A percentile compares a stretch with the other conserved stretches of the same genome.
phyloP scores from a whole-genome alignment of 2,329 filamentous ascomycete species.

The Dothideomycetidae sp. region DNA sequence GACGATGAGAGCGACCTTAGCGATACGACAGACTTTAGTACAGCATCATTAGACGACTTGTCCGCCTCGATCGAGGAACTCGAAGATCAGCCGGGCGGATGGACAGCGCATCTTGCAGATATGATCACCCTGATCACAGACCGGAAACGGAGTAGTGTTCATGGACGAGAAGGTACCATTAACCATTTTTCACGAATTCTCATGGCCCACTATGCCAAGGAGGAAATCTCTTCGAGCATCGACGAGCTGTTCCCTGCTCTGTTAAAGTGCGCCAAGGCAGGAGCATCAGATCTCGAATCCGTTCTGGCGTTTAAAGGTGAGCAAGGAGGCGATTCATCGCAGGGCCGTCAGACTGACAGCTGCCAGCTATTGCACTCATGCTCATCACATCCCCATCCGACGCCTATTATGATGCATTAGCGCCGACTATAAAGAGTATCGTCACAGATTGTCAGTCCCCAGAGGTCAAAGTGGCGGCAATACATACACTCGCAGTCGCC shows the following conservation, averaged over 20 bases:
- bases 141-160: constrained; percentile 62
- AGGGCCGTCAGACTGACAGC: constrained; percentile 13
- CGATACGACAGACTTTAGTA: constrained; percentile 44
- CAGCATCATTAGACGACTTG: constrained; percentile 54
- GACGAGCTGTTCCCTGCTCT: constrained; percentile 51
- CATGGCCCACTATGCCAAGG: constrained; percentile 52
- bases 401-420: constrained; percentile 49
- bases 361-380: constrained; percentile 50
- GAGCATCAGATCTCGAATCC: constrained; percentile 54
- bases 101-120: constrained; percentile 48
- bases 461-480: constrained; percentile 51
- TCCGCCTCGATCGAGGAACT: constrained; percentile 39
- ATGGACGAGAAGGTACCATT: constrained; percentile 53
- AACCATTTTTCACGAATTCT: constrained; percentile 49
- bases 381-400: constrained; percentile 53
- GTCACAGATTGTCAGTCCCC: constrained; percentile 54
- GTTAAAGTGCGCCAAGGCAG: constrained; percentile 54
- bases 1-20: constrained; percentile 46
- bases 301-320: constrained; percentile 47
- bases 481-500: constrained; percentile 59
- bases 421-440: constrained; percentile 43
- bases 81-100: constrained; percentile 35
- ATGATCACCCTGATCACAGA: constrained; percentile 59
- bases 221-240: constrained; percentile 45
- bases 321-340: constrained; percentile 19